These are phyloP conservation scores for Colletotrichum viniferum DNA, from an alignment of 2,329 filamentous ascomycete genomes.

Conservation along the genomic window DNA sequence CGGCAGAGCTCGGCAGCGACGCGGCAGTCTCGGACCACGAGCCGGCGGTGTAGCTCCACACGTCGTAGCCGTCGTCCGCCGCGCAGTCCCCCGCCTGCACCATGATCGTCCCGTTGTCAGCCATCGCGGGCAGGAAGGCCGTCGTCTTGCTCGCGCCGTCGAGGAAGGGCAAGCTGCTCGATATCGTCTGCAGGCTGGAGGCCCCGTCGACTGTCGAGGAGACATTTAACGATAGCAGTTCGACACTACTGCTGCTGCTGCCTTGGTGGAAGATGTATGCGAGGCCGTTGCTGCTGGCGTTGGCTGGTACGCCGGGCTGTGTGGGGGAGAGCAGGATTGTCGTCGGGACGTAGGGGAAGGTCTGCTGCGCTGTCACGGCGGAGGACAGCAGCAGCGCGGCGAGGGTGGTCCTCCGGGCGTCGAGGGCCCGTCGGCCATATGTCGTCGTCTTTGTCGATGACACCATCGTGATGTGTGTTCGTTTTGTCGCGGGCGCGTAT, in stretches of 20 bases:
- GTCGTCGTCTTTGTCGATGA: neutral
- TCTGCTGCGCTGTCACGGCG: slow-evolving; percentile 39
- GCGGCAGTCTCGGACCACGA: slow-evolving; percentile 43
- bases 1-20: slow-evolving; percentile 21
- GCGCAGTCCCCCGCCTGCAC: slow-evolving; percentile 79
- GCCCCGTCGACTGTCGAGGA: slow-evolving; percentile 59
- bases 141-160: slow-evolving; percentile 46
- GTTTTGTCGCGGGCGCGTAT: neutral
- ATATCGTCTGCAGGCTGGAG: slow-evolving; percentile 52
- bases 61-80: slow-evolving; percentile 49
- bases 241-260: slow-evolving; percentile 39
- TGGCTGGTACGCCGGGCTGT: slow-evolving; percentile 44
- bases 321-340: slow-evolving; percentile 65
- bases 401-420: neutral
- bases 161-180: slow-evolving; percentile 67
- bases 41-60: slow-evolving; percentile 74
- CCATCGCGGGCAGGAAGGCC: slow-evolving; percentile 71
- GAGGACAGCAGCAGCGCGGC: slow-evolving; percentile 14
- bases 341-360: slow-evolving; percentile 79
- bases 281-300: slow-evolving; percentile 48
- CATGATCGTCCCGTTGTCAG: slow-evolving; percentile 70
- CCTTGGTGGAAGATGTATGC: slow-evolving; percentile 74
- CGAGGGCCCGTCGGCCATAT: neutral
- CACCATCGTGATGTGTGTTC: neutral
- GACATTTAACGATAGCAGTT: slow-evolving; percentile 70